A percentile compares a stretch with the other conserved stretches of the same genome.
These are phyloP conservation scores for Mycena metata DNA, from an alignment of 768 basidiomycete species.

Conservation along the genomic window DNA sequence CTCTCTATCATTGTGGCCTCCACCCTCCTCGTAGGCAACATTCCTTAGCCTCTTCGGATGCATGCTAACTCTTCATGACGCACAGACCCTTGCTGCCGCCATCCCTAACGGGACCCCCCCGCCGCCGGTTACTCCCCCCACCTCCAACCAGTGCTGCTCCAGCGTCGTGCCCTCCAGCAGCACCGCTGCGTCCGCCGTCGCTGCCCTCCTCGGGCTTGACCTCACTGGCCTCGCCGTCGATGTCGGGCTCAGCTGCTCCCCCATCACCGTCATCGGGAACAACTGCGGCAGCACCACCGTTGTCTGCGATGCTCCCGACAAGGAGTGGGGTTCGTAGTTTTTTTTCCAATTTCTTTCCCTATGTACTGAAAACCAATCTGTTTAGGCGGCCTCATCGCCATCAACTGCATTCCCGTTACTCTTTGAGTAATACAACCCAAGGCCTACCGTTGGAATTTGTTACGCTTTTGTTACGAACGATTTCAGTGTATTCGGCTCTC, in stretches of 20 bases:
- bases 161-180: background rate
- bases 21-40: background rate
- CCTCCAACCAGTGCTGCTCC: constrained; percentile 17
- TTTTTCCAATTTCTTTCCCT: background rate
- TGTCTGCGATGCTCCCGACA: constrained; percentile 2
- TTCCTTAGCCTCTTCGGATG: no score
- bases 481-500: background rate
- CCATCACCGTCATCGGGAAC: constrained; percentile 25
- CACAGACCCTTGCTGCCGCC: constrained; percentile 21
- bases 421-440: background rate
- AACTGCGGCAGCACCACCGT: constrained; percentile 11
- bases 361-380: background rate
- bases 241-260: constrained; percentile 23
- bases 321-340: constrained; percentile 13
- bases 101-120: background rate
- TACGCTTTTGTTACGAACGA: background rate
- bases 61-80: no score
- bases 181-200: background rate
- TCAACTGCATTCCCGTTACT: constrained; percentile 12
- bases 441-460: no score
- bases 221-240: constrained; percentile 15
- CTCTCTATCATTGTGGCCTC: constrained; percentile 1
- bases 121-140: constrained; percentile 10
- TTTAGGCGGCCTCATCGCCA: constrained; percentile 10
- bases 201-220: constrained; percentile 10